Percentiles rank a stretch among this genome's conserved stretches.
These are phyloP conservation scores for Trypanosoma grayi DNA, from an alignment of 208 protist genomes.

Conservation along the genomic window DNA sequence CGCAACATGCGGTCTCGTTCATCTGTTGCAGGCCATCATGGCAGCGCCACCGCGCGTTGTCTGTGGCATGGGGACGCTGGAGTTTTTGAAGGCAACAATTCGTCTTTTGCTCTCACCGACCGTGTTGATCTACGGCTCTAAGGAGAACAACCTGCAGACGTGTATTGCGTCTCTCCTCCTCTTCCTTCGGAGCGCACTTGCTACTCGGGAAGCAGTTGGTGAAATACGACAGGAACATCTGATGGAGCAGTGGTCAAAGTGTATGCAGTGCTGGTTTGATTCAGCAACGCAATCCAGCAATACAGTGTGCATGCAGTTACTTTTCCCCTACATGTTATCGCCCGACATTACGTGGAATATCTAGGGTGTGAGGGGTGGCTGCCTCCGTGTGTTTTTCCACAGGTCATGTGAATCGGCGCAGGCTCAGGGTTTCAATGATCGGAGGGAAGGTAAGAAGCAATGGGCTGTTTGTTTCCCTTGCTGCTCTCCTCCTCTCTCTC, in stretches of 20 bases:
- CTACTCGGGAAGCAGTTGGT: not conserved
- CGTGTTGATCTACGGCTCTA: constrained; percentile 15
- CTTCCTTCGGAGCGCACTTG: not conserved
- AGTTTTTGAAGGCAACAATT: constrained; percentile 1
- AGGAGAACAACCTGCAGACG: constrained; percentile 11
- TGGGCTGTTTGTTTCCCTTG: no score
- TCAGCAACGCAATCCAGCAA: constrained; percentile 14
- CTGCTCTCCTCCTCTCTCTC: no score
- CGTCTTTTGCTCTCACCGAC: not conserved
- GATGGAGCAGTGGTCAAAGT: not conserved
- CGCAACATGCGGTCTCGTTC: constrained; percentile 11
- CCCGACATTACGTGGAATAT: not conserved
- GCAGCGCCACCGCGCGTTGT: not conserved
- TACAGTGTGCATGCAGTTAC: constrained; percentile 15
- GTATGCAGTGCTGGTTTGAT: constrained; percentile 22
- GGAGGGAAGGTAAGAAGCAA: no score
- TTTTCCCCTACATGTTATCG: constrained; percentile 20
- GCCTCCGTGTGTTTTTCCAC: no score
- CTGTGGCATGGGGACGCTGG: constrained; percentile 4
- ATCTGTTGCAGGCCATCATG: constrained; percentile 9
- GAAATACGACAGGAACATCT: constrained; percentile 6
- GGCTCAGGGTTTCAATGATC: no score
- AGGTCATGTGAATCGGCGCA: no score
- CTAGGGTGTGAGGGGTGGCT: not conserved
- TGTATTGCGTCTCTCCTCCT: constrained; percentile 17